Conservation (phyloP, 208 protist species). For the Blechomonas ayalai region DNA sequence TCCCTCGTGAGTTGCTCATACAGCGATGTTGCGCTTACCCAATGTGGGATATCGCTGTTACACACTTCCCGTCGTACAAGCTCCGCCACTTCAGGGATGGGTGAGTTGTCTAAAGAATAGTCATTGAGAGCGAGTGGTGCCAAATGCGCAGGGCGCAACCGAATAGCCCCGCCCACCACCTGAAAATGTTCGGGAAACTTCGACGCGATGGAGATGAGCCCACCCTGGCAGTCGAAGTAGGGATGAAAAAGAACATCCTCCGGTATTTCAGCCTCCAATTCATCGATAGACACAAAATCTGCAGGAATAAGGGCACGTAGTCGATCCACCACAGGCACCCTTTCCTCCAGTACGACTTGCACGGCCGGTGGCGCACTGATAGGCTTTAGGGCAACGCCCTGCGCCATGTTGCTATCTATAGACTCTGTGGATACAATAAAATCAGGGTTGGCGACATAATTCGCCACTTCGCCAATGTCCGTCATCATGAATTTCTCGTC, state of each 20-base stretch:
- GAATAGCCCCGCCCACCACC: constrained; percentile 58
- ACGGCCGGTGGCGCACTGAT: constrained; percentile 55
- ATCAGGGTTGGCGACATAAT: constrained; percentile 70
- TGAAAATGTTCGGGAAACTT: constrained; percentile 86
- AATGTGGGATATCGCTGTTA: constrained; percentile 56
- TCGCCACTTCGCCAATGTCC: constrained; percentile 61
- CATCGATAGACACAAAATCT: constrained; percentile 51
- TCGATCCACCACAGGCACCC: constrained; percentile 74
- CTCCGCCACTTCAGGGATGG: constrained; percentile 54
- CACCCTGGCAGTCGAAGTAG: constrained; percentile 89
- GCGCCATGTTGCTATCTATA: constrained; percentile 39
- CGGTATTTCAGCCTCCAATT: constrained; percentile 66
- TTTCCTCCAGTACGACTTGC: constrained; percentile 70
- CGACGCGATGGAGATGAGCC: constrained; percentile 59
- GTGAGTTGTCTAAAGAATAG: constrained; percentile 52
- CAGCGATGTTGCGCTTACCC: constrained; percentile 71
- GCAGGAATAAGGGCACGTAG: constrained; percentile 58
- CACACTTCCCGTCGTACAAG: constrained; percentile 59
- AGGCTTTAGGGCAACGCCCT: constrained; percentile 38
- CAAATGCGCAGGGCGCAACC: constrained; percentile 56
- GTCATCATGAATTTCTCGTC: constrained; percentile 85
- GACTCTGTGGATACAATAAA: constrained; percentile 56
- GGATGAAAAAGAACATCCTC: constrained; percentile 84
- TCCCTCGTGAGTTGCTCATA: constrained; percentile 72
- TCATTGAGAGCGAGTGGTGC: constrained; percentile 73